Base-by-base conservation (phyloP, 225 moss, liverwort and hornwort species). In the Bryoerythrophyllum caledonicum region DNA sequence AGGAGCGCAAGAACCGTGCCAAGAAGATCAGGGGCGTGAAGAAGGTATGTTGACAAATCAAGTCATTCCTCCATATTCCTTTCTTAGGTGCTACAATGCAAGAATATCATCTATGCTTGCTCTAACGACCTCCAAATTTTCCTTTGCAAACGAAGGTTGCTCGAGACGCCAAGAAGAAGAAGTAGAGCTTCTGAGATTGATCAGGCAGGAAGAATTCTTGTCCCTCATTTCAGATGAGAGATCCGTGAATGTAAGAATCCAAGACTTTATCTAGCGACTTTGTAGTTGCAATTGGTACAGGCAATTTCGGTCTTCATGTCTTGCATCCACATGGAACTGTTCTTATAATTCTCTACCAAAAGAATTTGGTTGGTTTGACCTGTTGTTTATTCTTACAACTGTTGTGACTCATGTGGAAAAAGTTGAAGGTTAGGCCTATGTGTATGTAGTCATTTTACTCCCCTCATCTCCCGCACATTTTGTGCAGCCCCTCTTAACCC, bases 1-100 rank as follows among this genome's bases (percentile, higher is more conserved):
- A 95, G 91, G 94, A 95, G 81, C 88, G 94, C 51, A 96, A 96
- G 86, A 96, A 96, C 72, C 85, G 96, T 63, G 86, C 96, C 9
- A 93, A 92, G 89, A 96, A 96, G 89, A 72, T 96, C 79, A 83
- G 96, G 48, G 96, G 96, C 35, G 86, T 86, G 38, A 96, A 96
- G 90, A 96, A 96, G 90, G 90, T 91, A 82, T 19, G 59, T 23
- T 7, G 3, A 21, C 10, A 64, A 38, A 60, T 44, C 25, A 51
- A 16, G 7, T 13, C 16, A n/a, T n/a, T n/a, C 5, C 16, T 24
- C 24, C 23, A 51, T 57, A 11, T 51, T 28, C 66, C 53, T 37
- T 20, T 24, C 13, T 76, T 19, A 0, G 65, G 24, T 43, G 17
- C 14, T 21, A 41, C 6, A 8, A 20, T 13, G 35, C 0, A 20